Evolutionary conservation across 1,284 basidiomycete species (phyloP), one percentile per base, ranked within the genome.

Genomic region (Porphyrellus sp.): DNA sequence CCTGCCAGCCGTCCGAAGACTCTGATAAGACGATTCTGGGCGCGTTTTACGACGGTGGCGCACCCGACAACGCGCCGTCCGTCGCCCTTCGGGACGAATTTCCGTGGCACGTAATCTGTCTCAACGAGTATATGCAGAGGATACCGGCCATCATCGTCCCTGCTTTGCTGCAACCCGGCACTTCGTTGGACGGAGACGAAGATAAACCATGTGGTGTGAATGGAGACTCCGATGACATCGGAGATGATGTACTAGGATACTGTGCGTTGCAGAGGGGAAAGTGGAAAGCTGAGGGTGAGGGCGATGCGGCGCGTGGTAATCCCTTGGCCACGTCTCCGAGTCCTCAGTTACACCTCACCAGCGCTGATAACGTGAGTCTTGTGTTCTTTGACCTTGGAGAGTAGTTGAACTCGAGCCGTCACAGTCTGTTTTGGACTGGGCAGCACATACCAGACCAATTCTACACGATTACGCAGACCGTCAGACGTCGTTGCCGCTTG

Each of bases 391-490:
- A n/a, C n/a, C n/a, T n/a, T n/a, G n/a, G n/a, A n/a, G 5, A 25
- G 20, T 12, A 1, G 3, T 27, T 18, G 2, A 44, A 46, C 25
- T 12, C 3, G 2, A 2, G 5, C 30, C 24, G 7, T 20, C 45
- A 13, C 25, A 69, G 65, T 35, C 56, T 12, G 46, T 45, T 1
- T 46, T 46, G 2, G 57, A 68, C 11, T 67, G 65, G 65, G 54
- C 59, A 1, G 9, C 25, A 15, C 63, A 68, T 30, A 69, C 47
- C 21, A 56, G 41, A 49, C 63, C 57, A 0, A 50, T 68, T 16
- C 34, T 69, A 24, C 61, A 59, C 45, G 57, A 68, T 27, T 70
- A 66, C 20, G 67, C 68, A 0, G 39, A 69, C 8, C 63, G 68
- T 20, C 65, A 70, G 51, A 42, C 30, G 13, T 53, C 55, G 5